Conservation (phyloP, 2,329 filamentous ascomycete species). For the Penicillium italicum region DNA sequence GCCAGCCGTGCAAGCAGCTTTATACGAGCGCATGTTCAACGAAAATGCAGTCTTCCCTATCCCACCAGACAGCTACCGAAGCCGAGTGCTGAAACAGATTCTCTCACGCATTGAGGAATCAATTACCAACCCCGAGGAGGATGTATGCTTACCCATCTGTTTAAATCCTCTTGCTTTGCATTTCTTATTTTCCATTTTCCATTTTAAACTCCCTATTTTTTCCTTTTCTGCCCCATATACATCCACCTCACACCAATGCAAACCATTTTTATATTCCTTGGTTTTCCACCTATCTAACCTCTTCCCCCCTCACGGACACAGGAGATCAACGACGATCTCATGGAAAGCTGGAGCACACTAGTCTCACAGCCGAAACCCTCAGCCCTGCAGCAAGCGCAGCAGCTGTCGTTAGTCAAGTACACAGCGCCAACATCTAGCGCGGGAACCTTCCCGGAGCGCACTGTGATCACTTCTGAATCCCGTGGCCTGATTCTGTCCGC, state of each 20-base stretch:
- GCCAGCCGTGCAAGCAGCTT: slow-evolving; percentile 59
- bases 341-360: slow-evolving; percentile 63
- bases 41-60: slow-evolving; percentile 52
- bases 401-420: slow-evolving; percentile 74
- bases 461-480: slow-evolving; percentile 48
- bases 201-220: background rate
- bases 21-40: slow-evolving; percentile 67
- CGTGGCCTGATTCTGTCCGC: slow-evolving; percentile 56
- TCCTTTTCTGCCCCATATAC: slow-evolving; percentile 10
- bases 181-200: slow-evolving; percentile 9
- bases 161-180: slow-evolving; percentile 14
- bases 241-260: slow-evolving; percentile 9
- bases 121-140: slow-evolving; percentile 76
- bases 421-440: slow-evolving; percentile 33
- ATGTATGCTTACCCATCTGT: slow-evolving; percentile 57
- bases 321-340: slow-evolving; percentile 80
- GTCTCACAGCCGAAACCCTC: slow-evolving; percentile 62
- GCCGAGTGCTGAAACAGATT: slow-evolving; percentile 70
- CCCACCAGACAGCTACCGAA: slow-evolving; percentile 66
- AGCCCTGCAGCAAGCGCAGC: slow-evolving; percentile 63
- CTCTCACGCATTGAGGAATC: slow-evolving; percentile 66
- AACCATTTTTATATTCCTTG: background rate
- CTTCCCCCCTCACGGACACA: slow-evolving; percentile 38
- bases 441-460: slow-evolving; percentile 10
- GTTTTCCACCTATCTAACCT: slow-evolving; percentile 3